Conservation (phyloP, 2,329 filamentous ascomycete genomes). For the Pseudogymnoascus sp. region DNA sequence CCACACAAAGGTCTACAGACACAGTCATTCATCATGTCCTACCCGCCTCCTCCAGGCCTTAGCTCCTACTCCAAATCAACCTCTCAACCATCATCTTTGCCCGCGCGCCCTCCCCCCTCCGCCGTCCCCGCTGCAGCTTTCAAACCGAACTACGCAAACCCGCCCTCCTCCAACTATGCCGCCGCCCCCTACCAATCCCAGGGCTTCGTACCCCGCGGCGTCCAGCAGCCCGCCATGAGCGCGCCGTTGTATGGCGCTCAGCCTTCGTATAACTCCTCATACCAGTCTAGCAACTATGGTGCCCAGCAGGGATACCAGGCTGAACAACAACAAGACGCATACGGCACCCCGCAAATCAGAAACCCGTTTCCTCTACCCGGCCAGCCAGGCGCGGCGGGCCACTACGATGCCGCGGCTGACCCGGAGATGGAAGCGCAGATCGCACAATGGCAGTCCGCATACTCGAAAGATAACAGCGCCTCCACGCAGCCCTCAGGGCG, state of each 20-base stretch:
- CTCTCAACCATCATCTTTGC: constrained; percentile 50
- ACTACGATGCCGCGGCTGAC: constrained; percentile 43
- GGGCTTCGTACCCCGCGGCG: constrained; percentile 51
- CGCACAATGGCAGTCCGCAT: constrained; percentile 90
- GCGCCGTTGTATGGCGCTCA: constrained; percentile 15
- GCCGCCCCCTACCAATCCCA: constrained; percentile 34
- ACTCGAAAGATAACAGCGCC: constrained; percentile 52
- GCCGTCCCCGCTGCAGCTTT: constrained; percentile 16
- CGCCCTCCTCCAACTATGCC: constrained; percentile 15
- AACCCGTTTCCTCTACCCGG: constrained; percentile 71
- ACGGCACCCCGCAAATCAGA: constrained; percentile 57
- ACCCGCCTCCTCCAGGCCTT: constrained; percentile 77
- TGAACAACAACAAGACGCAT: constrained; percentile 33
- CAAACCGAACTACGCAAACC: constrained; percentile 18
- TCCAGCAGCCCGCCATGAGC: constrained; percentile 33
- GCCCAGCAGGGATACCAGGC: constrained; percentile 38
- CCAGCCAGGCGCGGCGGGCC: constrained; percentile 30
- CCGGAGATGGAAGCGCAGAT: constrained; percentile 85
- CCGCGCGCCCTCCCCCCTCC: constrained; percentile 65
- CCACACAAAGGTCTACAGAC: constrained; percentile 22
- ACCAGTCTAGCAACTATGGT: constrained; percentile 16
- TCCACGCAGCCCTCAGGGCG: constrained; percentile 23
- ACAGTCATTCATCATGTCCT: constrained; percentile 64
- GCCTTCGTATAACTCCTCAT: constrained; percentile 13
- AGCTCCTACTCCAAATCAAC: constrained; percentile 32